phyloP scores from a whole-genome alignment of 345 rosid species.

The Mangifera indica region DNA sequence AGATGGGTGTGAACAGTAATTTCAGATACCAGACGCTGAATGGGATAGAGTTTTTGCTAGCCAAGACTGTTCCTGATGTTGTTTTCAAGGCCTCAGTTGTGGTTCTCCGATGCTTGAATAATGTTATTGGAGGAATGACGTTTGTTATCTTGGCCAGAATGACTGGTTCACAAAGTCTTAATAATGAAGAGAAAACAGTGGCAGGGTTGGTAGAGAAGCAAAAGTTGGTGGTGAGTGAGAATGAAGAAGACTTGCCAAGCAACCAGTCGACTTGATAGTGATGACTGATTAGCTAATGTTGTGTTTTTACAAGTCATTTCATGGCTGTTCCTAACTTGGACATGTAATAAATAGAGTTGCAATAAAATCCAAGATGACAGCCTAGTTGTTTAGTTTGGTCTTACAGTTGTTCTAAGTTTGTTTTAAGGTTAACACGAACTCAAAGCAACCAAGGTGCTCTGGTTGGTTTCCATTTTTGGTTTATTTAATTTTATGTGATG shows the following conservation, averaged over 20 bases:
- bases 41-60: conserved; percentile 76
- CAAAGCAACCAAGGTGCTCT: too few species aligned
- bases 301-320: too few species aligned
- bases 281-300: not conserved
- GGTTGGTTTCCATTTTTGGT: not conserved
- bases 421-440: not conserved
- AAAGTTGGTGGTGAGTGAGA: conserved; percentile 35
- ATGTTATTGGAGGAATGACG: conserved; percentile 89
- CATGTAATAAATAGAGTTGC: not conserved
- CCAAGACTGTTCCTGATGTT: conserved; percentile 49
- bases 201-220: conserved; percentile 26
- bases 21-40: conserved; percentile 90
- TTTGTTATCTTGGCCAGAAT: conserved; percentile 88
- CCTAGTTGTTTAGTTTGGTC: not conserved
- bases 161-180: conserved; percentile 85
- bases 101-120: conserved; percentile 72
- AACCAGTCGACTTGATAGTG: conserved; percentile 22
- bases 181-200: conserved; percentile 22
- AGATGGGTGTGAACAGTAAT: conserved; percentile 92
- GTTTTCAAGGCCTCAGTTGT: conserved; percentile 85
- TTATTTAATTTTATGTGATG: too few species aligned
- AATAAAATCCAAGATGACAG: conserved; percentile 12
- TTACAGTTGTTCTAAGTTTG: not conserved
- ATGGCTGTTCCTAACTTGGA: not conserved
- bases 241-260: conserved; percentile 16